Evolutionary conservation across 805 yeast species (phyloP), one percentile per base, ranked within the genome.

Genomic region (Pichia cephalocereana): DNA sequence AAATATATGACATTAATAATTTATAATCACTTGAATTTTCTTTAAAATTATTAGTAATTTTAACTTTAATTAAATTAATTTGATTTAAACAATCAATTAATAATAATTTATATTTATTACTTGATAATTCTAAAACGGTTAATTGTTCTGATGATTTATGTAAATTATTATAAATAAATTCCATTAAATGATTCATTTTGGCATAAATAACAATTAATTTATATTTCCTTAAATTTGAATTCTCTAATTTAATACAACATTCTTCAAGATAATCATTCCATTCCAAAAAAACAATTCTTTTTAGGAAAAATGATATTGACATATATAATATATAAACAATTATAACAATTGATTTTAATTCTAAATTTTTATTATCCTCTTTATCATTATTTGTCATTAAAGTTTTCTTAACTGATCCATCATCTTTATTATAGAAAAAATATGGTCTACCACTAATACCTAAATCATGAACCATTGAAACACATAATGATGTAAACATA

Each of bases 381-480:
- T 23, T 23, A 1, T 72, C 64, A 47, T 72, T 72, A 19, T 64
- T 50, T 8, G 41, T 14, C 2, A 64, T 59, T 7, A 69, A 67
- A 0, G 75, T 71, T 19, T 70, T 65, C 40, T 68, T 69, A 28
- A 70, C 65, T 4, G 68, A 59, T 1, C 72, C 71, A 50, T 71
- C 75, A 32, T 62, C 64, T 50, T 63, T 67, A 46, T 64, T 67
- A 45, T 65, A 71, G 50, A 66, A 71, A 59, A 58, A 72, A 55
- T 61, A 70, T 17, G 78, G 72, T 41, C 77, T 59, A 28, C 83
- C 77, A 26, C 79, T 77, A 6, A 88, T 71, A 0, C 95, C 95
- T 46, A 89, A 65, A 61, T 89, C 96, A 56, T 79, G 83, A 2
- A 85, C 74, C 64, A 89, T 70, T 5, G 83, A 71, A 14, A 82